Percentiles rank a stretch among this genome's conserved stretches.
Evolutionary conservation across 139 green algal genomes (phyloP).

Genomic region (Picochlorum sp.): DNA sequence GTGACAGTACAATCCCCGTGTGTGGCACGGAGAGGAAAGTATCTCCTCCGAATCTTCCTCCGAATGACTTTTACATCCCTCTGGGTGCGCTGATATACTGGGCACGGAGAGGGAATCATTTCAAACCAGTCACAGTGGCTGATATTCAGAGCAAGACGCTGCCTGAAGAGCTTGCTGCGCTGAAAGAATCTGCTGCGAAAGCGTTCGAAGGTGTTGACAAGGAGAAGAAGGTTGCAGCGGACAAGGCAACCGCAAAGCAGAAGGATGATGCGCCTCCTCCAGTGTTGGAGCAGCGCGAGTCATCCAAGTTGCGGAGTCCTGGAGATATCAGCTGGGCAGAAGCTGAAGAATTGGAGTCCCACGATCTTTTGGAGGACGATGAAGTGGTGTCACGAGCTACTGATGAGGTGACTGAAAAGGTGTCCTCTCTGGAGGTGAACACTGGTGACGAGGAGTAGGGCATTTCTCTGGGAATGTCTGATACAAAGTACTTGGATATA

Average conservation of each 20-base stretch:
- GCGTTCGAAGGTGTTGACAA: constrained; percentile 1
- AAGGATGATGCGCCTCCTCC: neutral
- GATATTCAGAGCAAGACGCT: constrained; percentile 17
- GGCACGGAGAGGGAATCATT: constrained; percentile 12
- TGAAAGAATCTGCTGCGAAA: constrained; percentile 9
- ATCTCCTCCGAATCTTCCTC: constrained; percentile 33
- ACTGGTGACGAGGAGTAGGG: constrained; percentile 2
- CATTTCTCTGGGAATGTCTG: neutral
- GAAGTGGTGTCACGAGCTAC: neutral
- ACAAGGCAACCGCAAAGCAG: neutral
- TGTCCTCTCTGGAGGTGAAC: too few species aligned
- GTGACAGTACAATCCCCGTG: constrained; percentile 17
- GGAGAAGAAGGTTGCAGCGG: neutral
- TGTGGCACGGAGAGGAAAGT: constrained; percentile 38
- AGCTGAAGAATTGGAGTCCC: neutral
- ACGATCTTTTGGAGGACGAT: neutral
- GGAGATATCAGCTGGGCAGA: neutral
- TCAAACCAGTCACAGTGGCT: constrained; percentile 11
- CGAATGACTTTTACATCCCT: constrained; percentile 24
- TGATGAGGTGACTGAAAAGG: too few species aligned
- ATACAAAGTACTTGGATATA: neutral
- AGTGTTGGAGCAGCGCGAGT: neutral
- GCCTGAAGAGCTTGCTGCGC: constrained; percentile 9
- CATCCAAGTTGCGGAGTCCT: neutral
- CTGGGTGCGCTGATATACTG: constrained; percentile 20